A percentile compares a stretch with the other conserved stretches of the same genome.
Evolutionary conservation across 176 grass and related monocot genomes (phyloP).

Genomic region (Sorghum bicolor): DNA sequence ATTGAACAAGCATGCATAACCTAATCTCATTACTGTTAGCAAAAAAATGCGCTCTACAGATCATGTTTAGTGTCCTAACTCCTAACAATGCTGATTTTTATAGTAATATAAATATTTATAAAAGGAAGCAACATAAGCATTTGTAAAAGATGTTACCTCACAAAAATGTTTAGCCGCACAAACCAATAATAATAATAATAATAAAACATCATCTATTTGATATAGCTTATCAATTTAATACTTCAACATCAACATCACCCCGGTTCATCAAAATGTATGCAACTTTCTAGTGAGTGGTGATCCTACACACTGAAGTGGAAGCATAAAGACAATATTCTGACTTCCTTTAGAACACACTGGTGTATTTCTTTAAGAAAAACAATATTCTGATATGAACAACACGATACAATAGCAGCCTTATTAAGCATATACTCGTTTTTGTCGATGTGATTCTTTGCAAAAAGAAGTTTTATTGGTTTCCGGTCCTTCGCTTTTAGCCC

Average conservation of each 20-base stretch:
- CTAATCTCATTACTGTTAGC: background rate
- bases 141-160: background rate
- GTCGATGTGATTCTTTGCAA: slow-evolving; percentile 19
- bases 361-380: slow-evolving; percentile 10
- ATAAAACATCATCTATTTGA: background rate
- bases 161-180: background rate
- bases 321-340: slow-evolving; percentile 45
- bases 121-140: background rate
- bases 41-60: background rate
- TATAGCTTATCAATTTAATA: background rate
- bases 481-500: slow-evolving; percentile 6
- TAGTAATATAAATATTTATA: background rate
- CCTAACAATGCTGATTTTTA: background rate
- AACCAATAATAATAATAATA: background rate
- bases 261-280: slow-evolving; percentile 20
- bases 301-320: slow-evolving; percentile 29
- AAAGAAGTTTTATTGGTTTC: slow-evolving; percentile 29
- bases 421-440: slow-evolving; percentile 44
- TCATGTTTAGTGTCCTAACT: background rate
- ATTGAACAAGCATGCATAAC: background rate
- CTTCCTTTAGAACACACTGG: background rate
- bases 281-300: slow-evolving; percentile 25
- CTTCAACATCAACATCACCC: slow-evolving; percentile 7
- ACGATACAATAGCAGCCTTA: slow-evolving; percentile 26
- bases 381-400: slow-evolving; percentile 36